These are phyloP conservation scores for Byssochlamys sp. DNA, from an alignment of 2,329 filamentous ascomycete genomes.

Conservation along the genomic window DNA sequence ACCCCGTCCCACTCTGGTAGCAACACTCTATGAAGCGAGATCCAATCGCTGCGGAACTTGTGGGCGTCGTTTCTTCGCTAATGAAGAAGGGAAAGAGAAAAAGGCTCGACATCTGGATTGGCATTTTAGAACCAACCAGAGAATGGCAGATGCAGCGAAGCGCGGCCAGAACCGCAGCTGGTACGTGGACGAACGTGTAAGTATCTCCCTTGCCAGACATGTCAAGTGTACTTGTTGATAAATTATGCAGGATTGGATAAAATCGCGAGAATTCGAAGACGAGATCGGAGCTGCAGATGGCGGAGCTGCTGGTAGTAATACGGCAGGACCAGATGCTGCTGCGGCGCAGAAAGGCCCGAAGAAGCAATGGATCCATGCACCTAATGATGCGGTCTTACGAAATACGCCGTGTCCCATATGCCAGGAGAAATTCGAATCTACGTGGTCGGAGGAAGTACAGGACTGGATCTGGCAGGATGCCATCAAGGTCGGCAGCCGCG, in stretches of 20 bases:
- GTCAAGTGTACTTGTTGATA: conserved; percentile 12
- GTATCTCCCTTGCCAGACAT: conserved; percentile 19
- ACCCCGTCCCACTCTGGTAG: conserved; percentile 64
- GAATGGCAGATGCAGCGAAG: conserved; percentile 75
- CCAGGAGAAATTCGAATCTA: conserved; percentile 85
- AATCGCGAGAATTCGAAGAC: conserved; percentile 70
- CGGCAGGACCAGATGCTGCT: conserved; percentile 30
- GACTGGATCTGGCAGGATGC: conserved; percentile 97
- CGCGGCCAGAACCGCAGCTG: conserved; percentile 84
- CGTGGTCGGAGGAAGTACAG: conserved; percentile 84
- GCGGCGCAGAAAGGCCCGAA: conserved; percentile 48
- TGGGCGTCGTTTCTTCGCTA: conserved; percentile 71
- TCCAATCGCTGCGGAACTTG: conserved; percentile 86
- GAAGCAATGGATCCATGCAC: conserved; percentile 69
- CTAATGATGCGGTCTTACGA: conserved; percentile 62
- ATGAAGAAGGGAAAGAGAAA: conserved; percentile 67
- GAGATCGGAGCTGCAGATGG: conserved; percentile 39
- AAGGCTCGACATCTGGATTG: conserved; percentile 93
- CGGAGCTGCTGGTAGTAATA: conserved; percentile 29
- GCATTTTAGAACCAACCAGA: conserved; percentile 90
- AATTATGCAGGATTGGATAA: conserved; percentile 68
- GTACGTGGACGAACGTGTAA: conserved; percentile 81
- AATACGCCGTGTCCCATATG: conserved; percentile 85
- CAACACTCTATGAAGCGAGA: conserved; percentile 66
- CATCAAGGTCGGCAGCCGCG: conserved; percentile 62